phyloP scores from a whole-genome alignment of 2,329 filamentous ascomycete species.

The Exophiala alcalophila region DNA sequence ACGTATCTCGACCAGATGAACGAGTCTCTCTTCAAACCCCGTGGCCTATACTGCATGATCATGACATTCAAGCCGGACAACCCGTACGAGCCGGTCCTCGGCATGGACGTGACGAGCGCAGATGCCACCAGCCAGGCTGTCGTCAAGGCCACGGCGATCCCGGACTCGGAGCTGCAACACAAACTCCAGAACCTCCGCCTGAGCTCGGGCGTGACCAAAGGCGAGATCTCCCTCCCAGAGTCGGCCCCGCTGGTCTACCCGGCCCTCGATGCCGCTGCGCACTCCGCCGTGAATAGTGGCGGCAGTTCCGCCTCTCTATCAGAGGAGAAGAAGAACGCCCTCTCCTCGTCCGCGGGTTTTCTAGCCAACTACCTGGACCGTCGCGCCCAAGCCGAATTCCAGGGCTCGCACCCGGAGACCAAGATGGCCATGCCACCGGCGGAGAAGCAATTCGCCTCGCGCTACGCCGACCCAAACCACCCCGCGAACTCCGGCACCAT shows the following conservation, averaged over 20 bases:
- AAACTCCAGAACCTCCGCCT: slow-evolving; percentile 21
- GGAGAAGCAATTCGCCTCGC: slow-evolving; percentile 43
- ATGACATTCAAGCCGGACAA: slow-evolving; percentile 52
- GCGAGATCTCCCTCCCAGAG: slow-evolving; percentile 44
- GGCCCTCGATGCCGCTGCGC: slow-evolving; percentile 27
- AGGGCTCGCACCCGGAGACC: slow-evolving; percentile 42
- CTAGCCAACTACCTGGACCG: slow-evolving; percentile 52
- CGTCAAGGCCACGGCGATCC: slow-evolving; percentile 33
- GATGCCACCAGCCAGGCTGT: slow-evolving; percentile 27
- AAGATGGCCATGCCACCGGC: slow-evolving; percentile 35
- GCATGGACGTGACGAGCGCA: slow-evolving; percentile 35
- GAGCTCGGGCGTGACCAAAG: slow-evolving; percentile 30
- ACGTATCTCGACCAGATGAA: slow-evolving; percentile 57
- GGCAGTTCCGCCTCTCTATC: slow-evolving; percentile 3
- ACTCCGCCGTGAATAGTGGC: not conserved
- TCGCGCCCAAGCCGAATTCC: slow-evolving; percentile 45
- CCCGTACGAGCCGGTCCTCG: slow-evolving; percentile 26
- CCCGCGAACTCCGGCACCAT: slow-evolving; percentile 50
- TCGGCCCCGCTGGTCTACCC: slow-evolving; percentile 51
- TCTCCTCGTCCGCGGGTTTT: slow-evolving; percentile 33
- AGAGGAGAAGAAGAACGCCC: slow-evolving; percentile 22
- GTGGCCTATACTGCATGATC: slow-evolving; percentile 55
- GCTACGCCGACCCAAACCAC: slow-evolving; percentile 53
- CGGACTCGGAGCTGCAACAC: slow-evolving; percentile 11
- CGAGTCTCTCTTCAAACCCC: slow-evolving; percentile 55